Percentiles rank a stretch among this genome's conserved stretches.
phyloP scores from a whole-genome alignment of 106 monocot species.

The Gastrodia elata region DNA sequence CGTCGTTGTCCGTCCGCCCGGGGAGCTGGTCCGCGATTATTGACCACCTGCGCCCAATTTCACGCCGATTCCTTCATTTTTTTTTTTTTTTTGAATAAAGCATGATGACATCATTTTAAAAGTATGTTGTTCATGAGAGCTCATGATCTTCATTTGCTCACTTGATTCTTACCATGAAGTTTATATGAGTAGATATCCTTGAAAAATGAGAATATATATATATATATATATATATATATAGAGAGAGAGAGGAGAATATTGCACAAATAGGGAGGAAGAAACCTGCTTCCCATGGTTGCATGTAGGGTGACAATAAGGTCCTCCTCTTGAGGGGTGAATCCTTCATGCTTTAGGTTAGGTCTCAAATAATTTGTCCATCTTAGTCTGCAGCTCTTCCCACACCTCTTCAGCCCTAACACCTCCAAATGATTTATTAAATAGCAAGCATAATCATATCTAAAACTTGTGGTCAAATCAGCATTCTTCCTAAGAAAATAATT shows the following conservation, averaged over 20 bases:
- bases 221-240: too few species aligned
- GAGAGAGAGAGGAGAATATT: not conserved
- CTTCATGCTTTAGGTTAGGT: constrained; percentile 74
- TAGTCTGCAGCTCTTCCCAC: constrained; percentile 74
- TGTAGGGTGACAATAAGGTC: constrained; percentile 63
- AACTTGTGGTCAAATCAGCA: too few species aligned
- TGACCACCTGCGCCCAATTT: constrained; percentile 56
- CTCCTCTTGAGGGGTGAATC: constrained; percentile 69
- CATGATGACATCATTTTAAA: not conserved
- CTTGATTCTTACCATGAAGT: not conserved
- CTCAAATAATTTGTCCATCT: constrained; percentile 76
- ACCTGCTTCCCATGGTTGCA: constrained; percentile 82
- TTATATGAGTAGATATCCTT: not conserved
- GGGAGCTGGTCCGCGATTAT: constrained; percentile 80
- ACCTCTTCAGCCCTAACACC: constrained; percentile 54
- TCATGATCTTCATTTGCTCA: not conserved
- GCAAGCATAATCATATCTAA: not conserved
- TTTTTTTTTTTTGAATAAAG: too few species aligned
- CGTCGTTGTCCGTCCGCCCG: constrained; percentile 70
- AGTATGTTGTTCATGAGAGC: not conserved
- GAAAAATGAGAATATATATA: too few species aligned
- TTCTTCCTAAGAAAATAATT: too few species aligned
- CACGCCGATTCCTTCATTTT: too few species aligned
- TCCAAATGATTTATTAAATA: not conserved
- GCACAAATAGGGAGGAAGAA: not conserved